A percentile compares a stretch with the other conserved stretches of the same genome.
These are phyloP conservation scores for Nannochloropsis salina DNA, from an alignment of 108 stramenopile species.

Conservation along the genomic window DNA sequence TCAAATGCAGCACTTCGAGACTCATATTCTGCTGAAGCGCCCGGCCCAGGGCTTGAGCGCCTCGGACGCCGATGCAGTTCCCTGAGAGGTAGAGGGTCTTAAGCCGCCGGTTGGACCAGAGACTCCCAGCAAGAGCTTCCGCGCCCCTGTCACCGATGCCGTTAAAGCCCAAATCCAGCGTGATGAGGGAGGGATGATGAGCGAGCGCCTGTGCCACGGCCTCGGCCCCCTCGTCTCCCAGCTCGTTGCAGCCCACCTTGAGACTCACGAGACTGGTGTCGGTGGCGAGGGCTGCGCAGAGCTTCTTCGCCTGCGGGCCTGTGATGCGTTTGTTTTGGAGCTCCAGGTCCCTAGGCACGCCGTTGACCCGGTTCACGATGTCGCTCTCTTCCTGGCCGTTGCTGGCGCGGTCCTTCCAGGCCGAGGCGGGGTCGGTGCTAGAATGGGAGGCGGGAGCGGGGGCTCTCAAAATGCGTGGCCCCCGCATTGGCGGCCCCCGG, in stretches of 20 bases:
- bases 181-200: not conserved
- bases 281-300: not conserved
- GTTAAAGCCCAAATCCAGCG: constrained; percentile 26
- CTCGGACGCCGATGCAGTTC: constrained; percentile 18
- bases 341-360: not conserved
- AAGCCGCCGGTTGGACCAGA: not conserved
- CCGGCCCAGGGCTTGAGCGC: not conserved
- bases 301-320: constrained; percentile 13
- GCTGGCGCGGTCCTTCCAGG: not conserved
- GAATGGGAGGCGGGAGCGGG: not conserved
- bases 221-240: constrained; percentile 19
- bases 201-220: constrained; percentile 12
- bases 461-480: too few species aligned
- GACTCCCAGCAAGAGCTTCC: not conserved
- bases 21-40: not conserved
- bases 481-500: too few species aligned
- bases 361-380: not conserved
- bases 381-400: not conserved
- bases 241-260: constrained; percentile 20
- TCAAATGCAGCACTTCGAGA: not conserved
- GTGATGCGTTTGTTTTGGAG: not conserved
- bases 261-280: not conserved
- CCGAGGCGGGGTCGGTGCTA: not conserved
- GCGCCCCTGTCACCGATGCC: constrained; percentile 22
- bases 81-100: constrained; percentile 24